Evolutionary conservation across 2,329 filamentous ascomycete species (phyloP).

Genomic region (Cercospora nicotianae): DNA sequence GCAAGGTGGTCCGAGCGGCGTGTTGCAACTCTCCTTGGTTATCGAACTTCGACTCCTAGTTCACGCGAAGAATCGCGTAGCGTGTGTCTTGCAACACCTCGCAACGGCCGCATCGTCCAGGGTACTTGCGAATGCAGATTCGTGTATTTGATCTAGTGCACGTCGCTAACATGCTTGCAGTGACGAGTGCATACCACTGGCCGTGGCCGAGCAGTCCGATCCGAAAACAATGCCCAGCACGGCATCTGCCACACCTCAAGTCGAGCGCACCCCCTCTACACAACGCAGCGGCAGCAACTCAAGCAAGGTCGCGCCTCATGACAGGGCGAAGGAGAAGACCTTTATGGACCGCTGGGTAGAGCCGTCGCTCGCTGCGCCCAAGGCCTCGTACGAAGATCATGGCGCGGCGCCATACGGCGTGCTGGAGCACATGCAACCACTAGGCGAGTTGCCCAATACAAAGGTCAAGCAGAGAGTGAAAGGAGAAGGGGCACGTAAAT

Average conservation of each 20-base stretch:
- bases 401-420: constrained; percentile 72
- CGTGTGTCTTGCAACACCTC: constrained; percentile 13
- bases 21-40: background rate
- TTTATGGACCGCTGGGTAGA: constrained; percentile 50
- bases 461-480: constrained; percentile 60
- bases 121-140: constrained; percentile 5
- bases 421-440: constrained; percentile 77
- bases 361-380: constrained; percentile 53
- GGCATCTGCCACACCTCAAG: constrained; percentile 13
- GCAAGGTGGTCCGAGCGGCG: background rate
- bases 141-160: background rate
- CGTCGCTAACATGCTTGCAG: constrained; percentile 21
- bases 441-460: constrained; percentile 69
- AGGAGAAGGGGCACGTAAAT: constrained; percentile 46
- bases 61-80: constrained; percentile 7
- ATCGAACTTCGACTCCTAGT: background rate
- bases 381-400: constrained; percentile 74
- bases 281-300: constrained; percentile 32
- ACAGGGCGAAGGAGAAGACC: constrained; percentile 40
- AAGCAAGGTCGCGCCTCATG: constrained; percentile 40
- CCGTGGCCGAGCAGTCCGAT: constrained; percentile 7
- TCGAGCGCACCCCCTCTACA: constrained; percentile 4
- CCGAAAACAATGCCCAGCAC: constrained; percentile 12
- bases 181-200: constrained; percentile 15
- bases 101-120: constrained; percentile 20